Evolutionary conservation across 2,329 filamentous ascomycete species (phyloP), one percentile per base, ranked within the genome.

Genomic region (Penicillium sp.): DNA sequence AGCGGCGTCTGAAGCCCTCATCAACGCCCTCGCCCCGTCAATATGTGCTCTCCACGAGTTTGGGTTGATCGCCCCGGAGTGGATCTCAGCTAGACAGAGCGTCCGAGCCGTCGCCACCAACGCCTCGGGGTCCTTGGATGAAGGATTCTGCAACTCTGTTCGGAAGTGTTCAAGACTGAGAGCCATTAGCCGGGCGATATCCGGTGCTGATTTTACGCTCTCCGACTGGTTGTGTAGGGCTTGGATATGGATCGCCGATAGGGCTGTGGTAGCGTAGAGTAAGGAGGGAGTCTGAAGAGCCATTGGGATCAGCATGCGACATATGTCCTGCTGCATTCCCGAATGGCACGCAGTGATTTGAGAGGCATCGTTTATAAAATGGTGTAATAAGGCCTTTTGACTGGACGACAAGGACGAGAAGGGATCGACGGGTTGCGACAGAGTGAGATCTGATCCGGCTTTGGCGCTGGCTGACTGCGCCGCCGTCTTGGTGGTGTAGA

Each of bases 31-130:
- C 31, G 77, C 75, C 29, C 77, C 77, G 47, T 75, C 74, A 35
- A 79, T 70, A 65, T 79, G 77, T 15, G 74, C 74, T 38, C 76
- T 69, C 77, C 77, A 79, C 8, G 76, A 73, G 56, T 75, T 72
- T 0, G 72, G 70, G 37, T 76, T 68, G 41, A 76, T 71, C 15
- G 73, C 73, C 1, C 77, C 75, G 0, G 77, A 76, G 60, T 76
- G 74, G 6, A 77, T 75, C 60, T 79, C 76, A 25, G 75, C 76
- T 17, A 78, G 60, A 62, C 75, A 78, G 6, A 79, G 68, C 2
- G 76, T 79, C 23, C 75, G 71, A 10, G 75, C 75, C 1, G 77
- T 79, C 8, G 75, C 73, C 38, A 78, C 67, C 42, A 78, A 64
- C 38, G 72, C 73, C 63, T 73, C 71, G 15, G 73, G 70, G 8